Base-by-base conservation (phyloP, 139 green algal species). In the Gonium pectorale region DNA sequence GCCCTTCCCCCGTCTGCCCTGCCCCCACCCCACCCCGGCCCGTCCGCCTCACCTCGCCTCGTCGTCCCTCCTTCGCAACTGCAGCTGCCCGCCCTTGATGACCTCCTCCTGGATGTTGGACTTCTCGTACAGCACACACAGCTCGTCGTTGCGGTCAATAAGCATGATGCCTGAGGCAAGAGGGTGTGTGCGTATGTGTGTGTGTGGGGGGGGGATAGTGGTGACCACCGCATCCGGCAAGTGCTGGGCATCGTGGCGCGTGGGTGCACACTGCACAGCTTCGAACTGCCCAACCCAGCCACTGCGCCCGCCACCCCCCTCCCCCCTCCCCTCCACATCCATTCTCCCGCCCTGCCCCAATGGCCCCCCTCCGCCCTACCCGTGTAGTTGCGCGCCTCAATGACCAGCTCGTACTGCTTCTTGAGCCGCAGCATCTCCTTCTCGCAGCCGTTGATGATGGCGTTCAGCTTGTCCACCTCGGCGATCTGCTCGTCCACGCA, bases 121-220 rank as follows among this genome's bases (percentile, higher is more conserved):
- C 89, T 94, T 96, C 86, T 98, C 94, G 73, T 96, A 97, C 86
- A 98, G 82, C 44, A 96, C 94, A 84, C 92, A 96, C 80, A 98
- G 89, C 92, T 98, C 95, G 71, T 97, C 94, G 80, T 96, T 95
- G 41, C 94, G 92, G 73, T 96, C 94, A 49, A 98, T 95, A 27
- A 97, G 86, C 85, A 93, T 93, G 83, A 96, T 91, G 64, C 92
- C 92, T 81, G 69, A 9, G 44, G 68, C n/a, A 26, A 6, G 17
- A n/a, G 62, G n/a, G 56, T 56, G 49, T 17, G 17, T 56, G 56
- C 19, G 19, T 15, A n/a, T 44, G 63, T 26, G 63, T 9, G 11
- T 44, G 63, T n/a, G 43, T 43, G 63, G 11, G 33, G 63, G 31
- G 59, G 7, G 59, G 59, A 8, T 13, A 13, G 59, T 35, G 26